Percentiles rank a stretch among this genome's conserved stretches.
phyloP scores from a whole-genome alignment of 768 basidiomycete species.

The Pleurotus djamor region DNA sequence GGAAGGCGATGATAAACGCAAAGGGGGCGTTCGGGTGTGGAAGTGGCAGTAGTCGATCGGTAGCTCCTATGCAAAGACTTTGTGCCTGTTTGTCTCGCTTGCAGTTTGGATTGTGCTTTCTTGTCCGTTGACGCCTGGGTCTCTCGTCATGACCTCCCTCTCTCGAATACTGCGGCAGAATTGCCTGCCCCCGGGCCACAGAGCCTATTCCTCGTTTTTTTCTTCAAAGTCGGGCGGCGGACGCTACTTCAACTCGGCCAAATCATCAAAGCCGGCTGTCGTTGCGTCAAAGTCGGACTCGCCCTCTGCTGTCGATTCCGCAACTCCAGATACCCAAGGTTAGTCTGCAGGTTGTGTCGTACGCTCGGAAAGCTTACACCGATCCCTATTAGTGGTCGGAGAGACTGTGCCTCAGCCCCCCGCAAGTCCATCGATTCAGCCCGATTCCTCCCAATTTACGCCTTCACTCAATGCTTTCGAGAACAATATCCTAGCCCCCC shows the following conservation, averaged over 20 bases:
- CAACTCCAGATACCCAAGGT: background rate
- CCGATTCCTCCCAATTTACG: slow-evolving; percentile 13
- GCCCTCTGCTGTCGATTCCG: background rate
- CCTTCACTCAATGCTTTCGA: slow-evolving; percentile 12
- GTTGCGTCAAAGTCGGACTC: slow-evolving; percentile 26
- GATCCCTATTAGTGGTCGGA: slow-evolving; percentile 1
- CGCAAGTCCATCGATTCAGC: slow-evolving; percentile 13
- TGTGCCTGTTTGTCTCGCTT: background rate
- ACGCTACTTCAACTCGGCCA: slow-evolving; percentile 73
- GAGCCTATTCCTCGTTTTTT: slow-evolving; percentile 78
- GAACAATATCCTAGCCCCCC: slow-evolving; percentile 23
- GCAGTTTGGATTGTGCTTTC: background rate
- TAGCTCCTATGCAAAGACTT: background rate
- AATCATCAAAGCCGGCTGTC: slow-evolving; percentile 53
- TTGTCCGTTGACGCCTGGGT: background rate
- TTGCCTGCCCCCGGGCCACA: slow-evolving; percentile 38
- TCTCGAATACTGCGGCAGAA: slow-evolving; percentile 42
- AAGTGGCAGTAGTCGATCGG: slow-evolving; percentile 25
- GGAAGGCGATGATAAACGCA: slow-evolving; percentile 73
- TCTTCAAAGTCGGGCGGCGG: slow-evolving; percentile 75
- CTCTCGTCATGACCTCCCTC: slow-evolving; percentile 47
- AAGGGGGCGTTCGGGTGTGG: slow-evolving; percentile 76
- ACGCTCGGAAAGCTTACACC: background rate
- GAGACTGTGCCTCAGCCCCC: slow-evolving; percentile 13
- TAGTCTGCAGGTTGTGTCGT: background rate